A percentile compares a stretch with the other conserved stretches of the same genome.
These are phyloP conservation scores for Boletus rex-veris DNA, from an alignment of 768 basidiomycete genomes.

Conservation along the genomic window DNA sequence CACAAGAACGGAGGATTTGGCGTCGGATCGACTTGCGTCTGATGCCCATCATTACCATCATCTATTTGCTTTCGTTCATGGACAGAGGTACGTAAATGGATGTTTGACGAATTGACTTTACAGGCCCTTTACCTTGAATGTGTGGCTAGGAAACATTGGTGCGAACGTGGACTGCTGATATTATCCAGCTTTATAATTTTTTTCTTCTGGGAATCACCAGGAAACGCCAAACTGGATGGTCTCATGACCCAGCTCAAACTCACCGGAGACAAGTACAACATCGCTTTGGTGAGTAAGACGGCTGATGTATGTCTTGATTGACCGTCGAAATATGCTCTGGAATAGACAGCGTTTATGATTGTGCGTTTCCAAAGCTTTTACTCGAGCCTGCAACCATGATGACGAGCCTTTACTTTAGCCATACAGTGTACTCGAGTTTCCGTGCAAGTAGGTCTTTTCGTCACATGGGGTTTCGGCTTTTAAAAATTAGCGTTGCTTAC, in stretches of 20 bases:
- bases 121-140: neutral
- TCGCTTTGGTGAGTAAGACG: neutral
- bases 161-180: neutral
- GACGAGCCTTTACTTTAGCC: neutral
- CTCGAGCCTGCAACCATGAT: neutral
- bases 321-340: neutral
- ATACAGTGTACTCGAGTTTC: neutral
- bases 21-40: slow-evolving; percentile 1
- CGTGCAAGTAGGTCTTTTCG: neutral
- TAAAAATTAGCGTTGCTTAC: neutral
- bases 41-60: slow-evolving; percentile 1
- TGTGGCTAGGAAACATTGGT: slow-evolving; percentile 1
- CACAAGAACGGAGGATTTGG: neutral
- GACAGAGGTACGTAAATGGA: neutral
- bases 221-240: slow-evolving; percentile 5
- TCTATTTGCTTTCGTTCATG: slow-evolving; percentile 3
- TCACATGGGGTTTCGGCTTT: neutral
- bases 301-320: neutral
- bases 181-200: neutral
- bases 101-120: neutral
- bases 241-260: neutral
- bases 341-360: neutral
- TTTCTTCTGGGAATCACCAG: neutral
- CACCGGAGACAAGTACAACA: neutral
- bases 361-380: neutral